Base-by-base conservation (phyloP, 257 asterid species). In the Phtheirospermum japonicum region DNA sequence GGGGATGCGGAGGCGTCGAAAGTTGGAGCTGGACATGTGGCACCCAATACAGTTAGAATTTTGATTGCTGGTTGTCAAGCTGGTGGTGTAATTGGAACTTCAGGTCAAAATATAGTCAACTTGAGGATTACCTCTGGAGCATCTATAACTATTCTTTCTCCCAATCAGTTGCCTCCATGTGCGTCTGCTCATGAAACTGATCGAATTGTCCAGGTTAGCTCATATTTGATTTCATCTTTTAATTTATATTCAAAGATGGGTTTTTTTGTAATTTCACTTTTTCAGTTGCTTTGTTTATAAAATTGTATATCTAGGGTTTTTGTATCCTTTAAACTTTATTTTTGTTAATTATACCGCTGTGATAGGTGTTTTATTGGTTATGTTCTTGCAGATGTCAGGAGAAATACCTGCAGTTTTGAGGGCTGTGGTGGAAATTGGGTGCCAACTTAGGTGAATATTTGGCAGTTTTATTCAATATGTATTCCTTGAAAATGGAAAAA, bases 101-200 rank as follows among this genome's bases (percentile, higher is more conserved):
- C 92, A 11, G 99, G 99, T 77, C 97, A 82, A 72, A 89, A 89
- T 71, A 89, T 93, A 65, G 99, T 83, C 77, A 85, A 75, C 63
- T 74, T 93, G 78, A 87, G 99, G 80, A 85, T 72, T 75, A 72
- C 86, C 33, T 87, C 97, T 1, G 97, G 92, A 63, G 95, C 96
- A 58, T 72, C 76, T 49, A 79, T 93, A 64, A 72, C 87, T n/a
- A 87, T 93, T 81, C 92, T 82, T 71, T 82, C 96, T 67, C 95
- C 90, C 64, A 85, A 76, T 69, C 97, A 93, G 80, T 58, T 93
- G 72, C 96, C 99, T 67, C 83, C 94, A 23, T 89, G 96, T 82
- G 99, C 99, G 45, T 85, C 97, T 40, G 91, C 92, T 14, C 91
- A 87, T 65, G 99, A 93, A 75, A 82, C 97, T 45, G 99, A 87